Conservation (phyloP, 805 yeast genomes). For the Nakazawaea ernobii region DNA sequence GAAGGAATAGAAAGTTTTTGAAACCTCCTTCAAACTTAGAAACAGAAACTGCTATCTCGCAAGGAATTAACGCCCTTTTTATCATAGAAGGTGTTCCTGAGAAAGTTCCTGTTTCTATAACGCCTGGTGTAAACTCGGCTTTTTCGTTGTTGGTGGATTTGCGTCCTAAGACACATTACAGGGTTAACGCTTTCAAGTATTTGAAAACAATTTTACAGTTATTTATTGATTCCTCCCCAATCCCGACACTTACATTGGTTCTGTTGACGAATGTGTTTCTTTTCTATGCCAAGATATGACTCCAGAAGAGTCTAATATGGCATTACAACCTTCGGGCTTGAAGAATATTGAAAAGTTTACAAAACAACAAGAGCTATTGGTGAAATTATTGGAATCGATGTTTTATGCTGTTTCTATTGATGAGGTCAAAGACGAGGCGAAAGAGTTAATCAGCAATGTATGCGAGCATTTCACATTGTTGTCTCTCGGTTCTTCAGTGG, state of each 20-base stretch:
- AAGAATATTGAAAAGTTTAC: slow-evolving; percentile 44
- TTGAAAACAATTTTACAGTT: slow-evolving; percentile 60
- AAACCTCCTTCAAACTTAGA: slow-evolving; percentile 67
- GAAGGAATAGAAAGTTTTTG: slow-evolving; percentile 84
- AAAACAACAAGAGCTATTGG: slow-evolving; percentile 60
- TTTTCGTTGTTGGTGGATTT: slow-evolving; percentile 68
- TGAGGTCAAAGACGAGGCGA: slow-evolving; percentile 67
- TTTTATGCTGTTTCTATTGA: slow-evolving; percentile 74
- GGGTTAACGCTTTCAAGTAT: slow-evolving; percentile 73
- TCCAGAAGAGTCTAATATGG: slow-evolving; percentile 17
- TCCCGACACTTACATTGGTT: slow-evolving; percentile 39
- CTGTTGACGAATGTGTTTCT: slow-evolving; percentile 45
- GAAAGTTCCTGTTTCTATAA: slow-evolving; percentile 66
- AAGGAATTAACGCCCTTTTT: slow-evolving; percentile 65
- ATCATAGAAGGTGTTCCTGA: slow-evolving; percentile 61
- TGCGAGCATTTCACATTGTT: slow-evolving; percentile 76
- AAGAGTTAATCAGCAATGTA: slow-evolving; percentile 51
- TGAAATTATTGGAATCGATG: slow-evolving; percentile 60
- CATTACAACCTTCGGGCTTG: slow-evolving; percentile 31
- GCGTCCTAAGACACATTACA: slow-evolving; percentile 55
- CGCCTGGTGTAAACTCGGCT: slow-evolving; percentile 81
- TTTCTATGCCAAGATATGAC: slow-evolving; percentile 29
- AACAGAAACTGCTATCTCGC: slow-evolving; percentile 46
- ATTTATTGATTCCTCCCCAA: slow-evolving; percentile 51
- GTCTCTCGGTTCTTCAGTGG: slow-evolving; percentile 67